A percentile compares a stretch with the other conserved stretches of the same genome.
These are phyloP conservation scores for Mycena sanguinolenta DNA, from an alignment of 768 basidiomycete species.

Conservation along the genomic window DNA sequence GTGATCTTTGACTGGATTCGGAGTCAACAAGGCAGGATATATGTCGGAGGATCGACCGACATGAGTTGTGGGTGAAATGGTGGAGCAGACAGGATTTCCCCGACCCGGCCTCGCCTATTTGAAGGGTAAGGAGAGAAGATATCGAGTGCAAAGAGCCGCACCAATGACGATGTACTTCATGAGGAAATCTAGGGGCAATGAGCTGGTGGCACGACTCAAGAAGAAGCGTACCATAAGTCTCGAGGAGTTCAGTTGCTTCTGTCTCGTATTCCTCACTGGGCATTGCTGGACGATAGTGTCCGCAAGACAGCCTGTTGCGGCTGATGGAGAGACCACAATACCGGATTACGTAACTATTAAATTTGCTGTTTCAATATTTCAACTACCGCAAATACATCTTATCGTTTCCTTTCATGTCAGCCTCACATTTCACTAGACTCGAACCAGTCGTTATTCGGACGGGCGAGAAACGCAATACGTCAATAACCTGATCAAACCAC, in stretches of 20 bases:
- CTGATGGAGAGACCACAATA: constrained; percentile 1
- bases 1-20: constrained; percentile 86
- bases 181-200: constrained; percentile 82
- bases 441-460: too few species aligned
- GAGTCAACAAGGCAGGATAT: constrained; percentile 25
- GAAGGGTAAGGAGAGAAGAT: constrained; percentile 19
- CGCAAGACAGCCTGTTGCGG: constrained; percentile 18
- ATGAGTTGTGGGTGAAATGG: constrained; percentile 96
- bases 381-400: too few species aligned
- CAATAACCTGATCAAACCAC: too few species aligned
- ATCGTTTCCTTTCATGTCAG: too few species aligned
- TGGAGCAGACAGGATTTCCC: constrained; percentile 98
- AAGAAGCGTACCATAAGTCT: constrained; percentile 84
- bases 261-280: constrained; percentile 75
- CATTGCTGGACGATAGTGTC: constrained; percentile 57
- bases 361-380: too few species aligned
- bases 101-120: constrained; percentile 91
- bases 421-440: too few species aligned
- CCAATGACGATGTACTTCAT: constrained; percentile 99
- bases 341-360: not conserved
- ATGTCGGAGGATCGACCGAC: constrained; percentile 63
- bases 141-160: constrained; percentile 47
- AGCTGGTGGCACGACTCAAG: constrained; percentile 22
- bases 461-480: too few species aligned
- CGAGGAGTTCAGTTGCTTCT: constrained; percentile 92